A percentile compares a stretch with the other conserved stretches of the same genome.
Conservation (phyloP, 768 basidiomycete species). For the Hydnum rufescens region DNA sequence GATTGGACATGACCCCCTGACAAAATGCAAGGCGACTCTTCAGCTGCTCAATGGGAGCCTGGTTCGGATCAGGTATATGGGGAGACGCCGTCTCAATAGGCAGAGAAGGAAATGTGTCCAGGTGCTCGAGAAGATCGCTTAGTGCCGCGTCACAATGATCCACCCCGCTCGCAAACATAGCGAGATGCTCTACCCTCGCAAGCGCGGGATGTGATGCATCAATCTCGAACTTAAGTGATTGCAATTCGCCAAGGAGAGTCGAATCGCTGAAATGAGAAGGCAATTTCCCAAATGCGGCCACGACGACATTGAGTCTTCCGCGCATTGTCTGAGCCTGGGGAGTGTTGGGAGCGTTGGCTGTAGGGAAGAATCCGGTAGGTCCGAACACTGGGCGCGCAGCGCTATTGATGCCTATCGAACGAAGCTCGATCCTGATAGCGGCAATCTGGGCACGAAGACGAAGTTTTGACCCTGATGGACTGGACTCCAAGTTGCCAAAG, state of each 20-base stretch:
- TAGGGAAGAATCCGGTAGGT: background rate
- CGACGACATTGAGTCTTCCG: constrained; percentile 27
- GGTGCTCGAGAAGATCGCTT: constrained; percentile 68
- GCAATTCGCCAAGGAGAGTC: constrained; percentile 35
- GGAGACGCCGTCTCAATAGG: constrained; percentile 29
- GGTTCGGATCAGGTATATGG: constrained; percentile 23
- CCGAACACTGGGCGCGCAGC: constrained; percentile 24
- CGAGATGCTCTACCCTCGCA: constrained; percentile 33
- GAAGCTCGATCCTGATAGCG: constrained; percentile 35
- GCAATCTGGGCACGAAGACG: background rate
- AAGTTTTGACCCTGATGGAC: too few species aligned
- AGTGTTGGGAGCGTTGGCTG: constrained; percentile 23
- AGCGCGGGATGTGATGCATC: constrained; percentile 29
- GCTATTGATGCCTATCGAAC: constrained; percentile 39
- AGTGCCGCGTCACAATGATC: constrained; percentile 49
- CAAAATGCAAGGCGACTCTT: constrained; percentile 45
- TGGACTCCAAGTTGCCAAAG: too few species aligned
- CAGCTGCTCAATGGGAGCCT: constrained; percentile 49
- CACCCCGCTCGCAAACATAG: constrained; percentile 29
- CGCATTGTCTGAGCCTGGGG: constrained; percentile 30
- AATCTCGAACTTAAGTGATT: constrained; percentile 40
- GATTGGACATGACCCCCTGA: constrained; percentile 26
- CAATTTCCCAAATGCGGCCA: constrained; percentile 27
- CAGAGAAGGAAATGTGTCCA: constrained; percentile 57
- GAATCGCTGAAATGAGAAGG: constrained; percentile 24